Percentiles rank a stretch among this genome's conserved stretches.
phyloP scores from a whole-genome alignment of 306 rosid genomes.

The Rosa persica region DNA sequence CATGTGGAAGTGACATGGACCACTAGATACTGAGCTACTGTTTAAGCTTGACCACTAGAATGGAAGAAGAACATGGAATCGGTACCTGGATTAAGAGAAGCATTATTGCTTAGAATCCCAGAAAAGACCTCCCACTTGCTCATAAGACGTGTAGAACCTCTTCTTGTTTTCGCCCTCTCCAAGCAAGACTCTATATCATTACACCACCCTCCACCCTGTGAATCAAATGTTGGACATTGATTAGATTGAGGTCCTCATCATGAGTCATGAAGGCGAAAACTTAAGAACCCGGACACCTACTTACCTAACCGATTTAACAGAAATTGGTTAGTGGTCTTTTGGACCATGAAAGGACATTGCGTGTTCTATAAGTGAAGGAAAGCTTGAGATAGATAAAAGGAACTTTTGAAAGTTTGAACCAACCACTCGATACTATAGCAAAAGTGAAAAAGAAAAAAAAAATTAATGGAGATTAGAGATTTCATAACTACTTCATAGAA shows the following conservation, averaged over 20 bases:
- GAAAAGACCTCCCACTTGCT: constrained; percentile 59
- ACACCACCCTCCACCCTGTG: constrained; percentile 99
- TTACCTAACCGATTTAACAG: constrained; percentile 23
- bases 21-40: background rate
- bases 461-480: too few species aligned
- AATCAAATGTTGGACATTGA: background rate
- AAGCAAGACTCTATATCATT: constrained; percentile 70
- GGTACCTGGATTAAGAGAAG: constrained; percentile 87
- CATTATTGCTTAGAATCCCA: constrained; percentile 74
- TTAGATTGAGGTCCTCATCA: background rate
- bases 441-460: background rate
- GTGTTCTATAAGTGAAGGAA: background rate
- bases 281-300: constrained; percentile 27
- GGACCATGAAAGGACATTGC: background rate
- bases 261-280: background rate
- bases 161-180: constrained; percentile 66
- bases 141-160: constrained; percentile 86
- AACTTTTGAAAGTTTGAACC: too few species aligned
- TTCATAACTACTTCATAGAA: too few species aligned
- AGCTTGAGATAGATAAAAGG: background rate
- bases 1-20: background rate
- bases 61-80: background rate
- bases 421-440: background rate
- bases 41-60: background rate
- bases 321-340: background rate